Evolutionary conservation across 2,329 filamentous ascomycete species (phyloP).

Genomic region (Pseudocercospora eumusae): DNA sequence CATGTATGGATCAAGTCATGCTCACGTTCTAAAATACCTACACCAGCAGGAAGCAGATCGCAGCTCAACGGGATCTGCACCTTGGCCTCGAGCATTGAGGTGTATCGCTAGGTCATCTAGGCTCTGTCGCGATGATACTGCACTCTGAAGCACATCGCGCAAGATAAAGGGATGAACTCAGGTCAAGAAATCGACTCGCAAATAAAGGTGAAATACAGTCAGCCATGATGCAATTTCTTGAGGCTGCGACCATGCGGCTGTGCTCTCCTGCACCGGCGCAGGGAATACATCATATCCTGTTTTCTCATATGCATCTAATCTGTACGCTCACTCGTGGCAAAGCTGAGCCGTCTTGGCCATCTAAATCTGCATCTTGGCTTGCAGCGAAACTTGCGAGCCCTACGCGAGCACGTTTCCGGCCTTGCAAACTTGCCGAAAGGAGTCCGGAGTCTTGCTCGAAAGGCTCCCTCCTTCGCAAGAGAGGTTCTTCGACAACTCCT

Average conservation of each 20-base stretch:
- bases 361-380: neutral
- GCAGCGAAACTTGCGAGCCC: neutral
- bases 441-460: neutral
- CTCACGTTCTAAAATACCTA: neutral
- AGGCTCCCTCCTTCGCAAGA: too few relatives aligned
- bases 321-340: neutral
- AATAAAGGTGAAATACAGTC: too few relatives aligned
- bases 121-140: neutral
- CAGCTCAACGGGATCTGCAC: too few relatives aligned
- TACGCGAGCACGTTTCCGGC: neutral
- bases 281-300: neutral
- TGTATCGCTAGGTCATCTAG: neutral
- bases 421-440: neutral
- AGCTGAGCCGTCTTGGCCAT: neutral
- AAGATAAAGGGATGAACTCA: neutral
- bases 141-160: neutral
- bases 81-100: too few relatives aligned
- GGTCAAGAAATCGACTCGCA: too few relatives aligned
- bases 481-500: too few relatives aligned
- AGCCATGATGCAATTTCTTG: neutral
- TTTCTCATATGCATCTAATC: neutral
- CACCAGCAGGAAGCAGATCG: neutral
- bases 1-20: neutral
- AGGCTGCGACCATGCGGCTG: neutral
- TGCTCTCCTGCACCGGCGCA: neutral